Evolutionary conservation across 495 filamentous ascomycete species (phyloP).

Genomic region (Sabuloglossum arenarium): DNA sequence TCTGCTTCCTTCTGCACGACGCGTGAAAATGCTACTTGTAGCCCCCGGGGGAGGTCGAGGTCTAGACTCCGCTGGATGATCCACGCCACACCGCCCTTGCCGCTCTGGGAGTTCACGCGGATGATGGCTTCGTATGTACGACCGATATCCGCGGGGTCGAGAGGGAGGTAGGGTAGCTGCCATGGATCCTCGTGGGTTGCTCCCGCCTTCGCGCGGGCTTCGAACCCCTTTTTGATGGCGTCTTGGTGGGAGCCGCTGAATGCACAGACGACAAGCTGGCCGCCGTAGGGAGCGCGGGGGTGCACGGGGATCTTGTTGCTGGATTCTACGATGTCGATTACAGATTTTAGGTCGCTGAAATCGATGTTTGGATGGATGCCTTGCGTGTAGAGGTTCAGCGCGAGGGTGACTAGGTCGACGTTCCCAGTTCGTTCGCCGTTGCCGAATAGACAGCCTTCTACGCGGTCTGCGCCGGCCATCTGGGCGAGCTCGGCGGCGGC

Average conservation of each 20-base stretch:
- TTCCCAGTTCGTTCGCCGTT: conserved; percentile 95
- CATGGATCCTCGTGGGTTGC: conserved; percentile 35
- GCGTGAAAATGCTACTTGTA: conserved; percentile 80
- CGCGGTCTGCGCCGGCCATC: conserved; percentile 92
- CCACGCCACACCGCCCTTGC: conserved; percentile 92
- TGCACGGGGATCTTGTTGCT: conserved; percentile 92
- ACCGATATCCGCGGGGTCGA: conserved; percentile 86
- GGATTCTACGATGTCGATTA: conserved; percentile 80
- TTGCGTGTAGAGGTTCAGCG: conserved; percentile 91
- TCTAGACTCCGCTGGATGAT: conserved; percentile 74
- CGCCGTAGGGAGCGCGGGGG: conserved; percentile 73
- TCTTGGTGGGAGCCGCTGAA: conserved; percentile 92
- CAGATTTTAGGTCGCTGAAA: conserved; percentile 72
- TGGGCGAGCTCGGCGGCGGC: conserved; percentile 84
- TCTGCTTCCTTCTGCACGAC: conserved; percentile 69
- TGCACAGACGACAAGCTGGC: conserved; percentile 69
- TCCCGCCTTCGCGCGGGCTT: conserved; percentile 37
- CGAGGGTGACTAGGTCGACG: conserved; percentile 87
- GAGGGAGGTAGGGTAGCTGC: conserved; percentile 75
- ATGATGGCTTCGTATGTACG: conserved; percentile 95
- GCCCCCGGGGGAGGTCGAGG: conserved; percentile 78
- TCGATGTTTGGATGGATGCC: conserved; percentile 75
- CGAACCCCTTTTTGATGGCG: conserved; percentile 95
- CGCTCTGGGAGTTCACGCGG: conserved; percentile 88
- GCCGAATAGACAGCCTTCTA: conserved; percentile 88